Evolutionary conservation across 2,329 filamentous ascomycete species (phyloP).

Genomic region (Botrytis squamosa): DNA sequence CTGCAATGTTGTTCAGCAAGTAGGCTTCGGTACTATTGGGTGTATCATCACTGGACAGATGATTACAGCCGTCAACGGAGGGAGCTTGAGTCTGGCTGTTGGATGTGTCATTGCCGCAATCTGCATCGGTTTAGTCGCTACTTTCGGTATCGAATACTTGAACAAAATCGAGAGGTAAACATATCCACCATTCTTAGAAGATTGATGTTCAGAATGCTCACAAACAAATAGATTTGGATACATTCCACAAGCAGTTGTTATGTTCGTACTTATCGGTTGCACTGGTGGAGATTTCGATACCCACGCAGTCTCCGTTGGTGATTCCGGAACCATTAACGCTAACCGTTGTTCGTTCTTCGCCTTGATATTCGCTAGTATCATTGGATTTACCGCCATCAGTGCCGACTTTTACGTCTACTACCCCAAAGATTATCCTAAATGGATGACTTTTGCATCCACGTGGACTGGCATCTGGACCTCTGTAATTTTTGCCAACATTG

Average conservation of each 20-base stretch:
- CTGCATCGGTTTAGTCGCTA: slow-evolving; percentile 25
- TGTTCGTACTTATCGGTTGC: slow-evolving; percentile 56
- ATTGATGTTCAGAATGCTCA: neutral
- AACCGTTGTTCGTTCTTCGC: slow-evolving; percentile 52
- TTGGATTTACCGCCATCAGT: slow-evolving; percentile 25
- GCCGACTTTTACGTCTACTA: slow-evolving; percentile 31
- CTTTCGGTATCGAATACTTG: slow-evolving; percentile 25
- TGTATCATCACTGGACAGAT: slow-evolving; percentile 37
- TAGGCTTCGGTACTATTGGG: slow-evolving; percentile 61
- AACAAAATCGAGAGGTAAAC: slow-evolving; percentile 24
- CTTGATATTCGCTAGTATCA: slow-evolving; percentile 43
- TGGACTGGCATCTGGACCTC: slow-evolving; percentile 23
- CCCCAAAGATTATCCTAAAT: slow-evolving; percentile 33
- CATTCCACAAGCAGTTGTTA: slow-evolving; percentile 55
- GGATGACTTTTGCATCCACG: slow-evolving; percentile 27
- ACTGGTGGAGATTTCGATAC: slow-evolving; percentile 56
- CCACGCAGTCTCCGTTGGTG: slow-evolving; percentile 47
- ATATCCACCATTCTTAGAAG: neutral
- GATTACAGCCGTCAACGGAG: slow-evolving; percentile 27
- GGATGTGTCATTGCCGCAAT: slow-evolving; percentile 28
- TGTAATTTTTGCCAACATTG: slow-evolving; percentile 24
- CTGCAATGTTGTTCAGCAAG: slow-evolving; percentile 58
- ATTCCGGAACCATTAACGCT: slow-evolving; percentile 49
- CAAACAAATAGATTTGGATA: slow-evolving; percentile 41
- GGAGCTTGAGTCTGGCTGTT: slow-evolving; percentile 3